These are phyloP conservation scores for Blastobotrys malaysiensis DNA, from an alignment of 1,139 yeast species.

Conservation along the genomic window DNA sequence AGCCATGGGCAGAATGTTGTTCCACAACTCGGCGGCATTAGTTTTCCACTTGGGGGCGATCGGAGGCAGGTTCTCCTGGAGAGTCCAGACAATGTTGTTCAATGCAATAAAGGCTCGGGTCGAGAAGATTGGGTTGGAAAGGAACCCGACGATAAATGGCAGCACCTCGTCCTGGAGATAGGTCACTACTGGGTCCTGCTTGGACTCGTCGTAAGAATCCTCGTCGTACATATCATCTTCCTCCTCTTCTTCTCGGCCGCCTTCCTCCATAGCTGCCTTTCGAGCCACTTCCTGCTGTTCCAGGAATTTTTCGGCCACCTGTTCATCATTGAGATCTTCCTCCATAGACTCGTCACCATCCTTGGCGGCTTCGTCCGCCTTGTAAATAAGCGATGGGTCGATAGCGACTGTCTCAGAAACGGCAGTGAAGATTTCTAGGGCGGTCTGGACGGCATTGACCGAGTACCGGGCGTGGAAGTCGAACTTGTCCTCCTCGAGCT, in stretches of 20 bases:
- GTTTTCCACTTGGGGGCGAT: slow-evolving; percentile 23
- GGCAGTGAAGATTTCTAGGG: slow-evolving; percentile 71
- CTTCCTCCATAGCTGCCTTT: slow-evolving; percentile 12
- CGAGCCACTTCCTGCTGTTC: background rate
- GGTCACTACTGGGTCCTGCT: slow-evolving; percentile 10
- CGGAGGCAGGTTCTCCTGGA: slow-evolving; percentile 16
- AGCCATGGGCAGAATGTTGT: slow-evolving; percentile 15
- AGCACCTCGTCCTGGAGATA: slow-evolving; percentile 18
- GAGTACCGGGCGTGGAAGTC: slow-evolving; percentile 42
- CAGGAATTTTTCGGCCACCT: background rate
- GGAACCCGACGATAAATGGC: slow-evolving; percentile 17
- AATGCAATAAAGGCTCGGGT: slow-evolving; percentile 58
- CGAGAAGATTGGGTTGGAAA: slow-evolving; percentile 24
- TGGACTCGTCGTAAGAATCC: slow-evolving; percentile 11
- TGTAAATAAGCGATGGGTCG: slow-evolving; percentile 24
- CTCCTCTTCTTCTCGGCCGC: slow-evolving; percentile 10
- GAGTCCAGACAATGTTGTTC: slow-evolving; percentile 49
- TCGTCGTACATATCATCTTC: slow-evolving; percentile 16
- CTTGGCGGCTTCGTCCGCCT: slow-evolving; percentile 14
- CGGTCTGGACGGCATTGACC: slow-evolving; percentile 57
- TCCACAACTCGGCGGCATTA: slow-evolving; percentile 30
- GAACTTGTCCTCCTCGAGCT: background rate
- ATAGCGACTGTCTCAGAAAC: slow-evolving; percentile 53
- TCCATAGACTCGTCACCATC: slow-evolving; percentile 16
- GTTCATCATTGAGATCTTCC: slow-evolving; percentile 6